These are phyloP conservation scores for Thielaviopsis populi DNA, from an alignment of 2,329 filamentous ascomycete genomes.

Conservation along the genomic window DNA sequence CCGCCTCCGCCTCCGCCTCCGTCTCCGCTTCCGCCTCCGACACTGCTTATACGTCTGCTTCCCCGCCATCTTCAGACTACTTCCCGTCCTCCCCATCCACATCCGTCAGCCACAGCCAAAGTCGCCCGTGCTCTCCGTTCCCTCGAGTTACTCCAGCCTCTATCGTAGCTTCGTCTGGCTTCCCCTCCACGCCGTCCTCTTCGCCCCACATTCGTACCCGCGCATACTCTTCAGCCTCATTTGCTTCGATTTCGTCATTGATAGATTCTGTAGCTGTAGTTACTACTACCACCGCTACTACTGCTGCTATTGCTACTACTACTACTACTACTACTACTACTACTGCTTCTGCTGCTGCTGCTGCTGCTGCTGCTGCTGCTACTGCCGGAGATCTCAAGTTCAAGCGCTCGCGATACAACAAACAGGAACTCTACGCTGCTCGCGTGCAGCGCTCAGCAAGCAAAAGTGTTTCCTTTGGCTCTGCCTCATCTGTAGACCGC, in stretches of 20 bases:
- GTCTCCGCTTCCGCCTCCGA: slow-evolving; percentile 19
- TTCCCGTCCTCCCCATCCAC: slow-evolving; percentile 12
- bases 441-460: slow-evolving; percentile 32
- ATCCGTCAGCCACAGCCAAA: slow-evolving; percentile 8
- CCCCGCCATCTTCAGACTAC: slow-evolving; percentile 11
- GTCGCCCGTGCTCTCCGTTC: slow-evolving; percentile 11
- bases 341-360: neutral
- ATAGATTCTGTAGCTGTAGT: slow-evolving; percentile 18
- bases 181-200: slow-evolving; percentile 14
- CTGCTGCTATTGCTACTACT: slow-evolving; percentile 18
- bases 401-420: slow-evolving; percentile 25
- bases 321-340: slow-evolving; percentile 9
- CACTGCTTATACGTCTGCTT: slow-evolving; percentile 9
- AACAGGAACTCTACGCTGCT: slow-evolving; percentile 36
- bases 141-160: slow-evolving; percentile 17
- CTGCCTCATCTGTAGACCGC: slow-evolving; percentile 16
- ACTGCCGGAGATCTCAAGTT: slow-evolving; percentile 22
- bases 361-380: neutral
- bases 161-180: slow-evolving; percentile 13
- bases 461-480: slow-evolving; percentile 23
- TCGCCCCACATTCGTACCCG: slow-evolving; percentile 19
- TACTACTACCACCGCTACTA: slow-evolving; percentile 19
- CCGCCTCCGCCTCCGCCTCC: slow-evolving; percentile 17
- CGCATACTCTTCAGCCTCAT: slow-evolving; percentile 18
- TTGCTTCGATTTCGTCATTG: slow-evolving; percentile 5